Base-by-base conservation (phyloP, 2,329 filamentous ascomycete species). In the Ophiostoma piceae region DNA sequence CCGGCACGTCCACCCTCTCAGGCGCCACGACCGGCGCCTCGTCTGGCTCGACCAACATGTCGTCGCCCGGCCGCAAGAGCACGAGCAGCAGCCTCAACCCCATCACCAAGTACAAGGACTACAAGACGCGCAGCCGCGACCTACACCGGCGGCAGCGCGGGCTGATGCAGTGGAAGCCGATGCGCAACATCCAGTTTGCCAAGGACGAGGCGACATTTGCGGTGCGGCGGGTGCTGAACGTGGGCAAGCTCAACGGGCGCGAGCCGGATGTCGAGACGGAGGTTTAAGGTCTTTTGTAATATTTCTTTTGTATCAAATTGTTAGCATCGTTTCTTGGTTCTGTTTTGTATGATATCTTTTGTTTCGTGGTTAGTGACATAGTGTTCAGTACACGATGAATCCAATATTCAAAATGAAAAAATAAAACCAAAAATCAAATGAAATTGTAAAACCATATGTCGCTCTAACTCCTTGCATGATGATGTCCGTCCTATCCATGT, bases 151-250 rank as follows among this genome's bases (percentile, higher is more conserved):
- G 94, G 80, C 93, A 97, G 74, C 85, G 94, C 12, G 94, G 94
- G 0, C 76, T 97, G 77, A 96, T 97, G 92, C 94, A 98, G 79
- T 98, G 94, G 78, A 91, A 89, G 76, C 94, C 94, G 0, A 91
- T 94, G 77, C 85, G 94, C 57, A 97, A 97, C 77, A 83, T 88
- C 29, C 88, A 89, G 74, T 98, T 97, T 78, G 94, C 90, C 62
- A 96, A 95, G 80, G 85, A 97, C 75, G 92, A 98, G 82, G 88
- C 91, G 0, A 90, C 90, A 75, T 94, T 89, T 80, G 92, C 91
- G 0, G 79, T 93, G 5, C 84, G 88, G 64, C 92, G 91, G 78
- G 80, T 96, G 69, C 91, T 89, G 78, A 90, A 91, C 76, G 89
- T 92, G 77, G 84, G 95, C 11, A 89, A 88, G 43, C 79, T 98